phyloP scores from a whole-genome alignment of 225 moss, liverwort and hornwort species.

The Rhytidiadelphus loreus region DNA sequence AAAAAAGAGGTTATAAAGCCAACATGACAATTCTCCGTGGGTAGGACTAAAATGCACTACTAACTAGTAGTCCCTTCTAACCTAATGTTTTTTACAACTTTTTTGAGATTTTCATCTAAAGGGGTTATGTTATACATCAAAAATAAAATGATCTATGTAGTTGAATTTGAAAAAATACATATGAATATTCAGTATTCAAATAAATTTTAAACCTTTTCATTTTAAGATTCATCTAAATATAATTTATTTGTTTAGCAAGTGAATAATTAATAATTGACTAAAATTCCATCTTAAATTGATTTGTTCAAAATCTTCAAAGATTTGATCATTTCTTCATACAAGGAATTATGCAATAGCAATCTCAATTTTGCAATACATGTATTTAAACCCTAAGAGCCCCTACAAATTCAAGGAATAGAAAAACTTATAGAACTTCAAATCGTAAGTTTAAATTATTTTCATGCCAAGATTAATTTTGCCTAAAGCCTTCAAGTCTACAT shows the following conservation, averaged over 20 bases:
- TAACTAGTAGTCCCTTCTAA: too few species aligned
- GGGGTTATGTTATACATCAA: rapidly evolving
- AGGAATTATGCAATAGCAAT: neutral
- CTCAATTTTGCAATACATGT: neutral
- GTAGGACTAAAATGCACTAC: neutral
- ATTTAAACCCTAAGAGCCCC: rapidly evolving
- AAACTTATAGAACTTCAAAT: neutral
- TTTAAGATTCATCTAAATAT: neutral
- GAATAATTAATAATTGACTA: too few species aligned
- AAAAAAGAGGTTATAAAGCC: neutral
- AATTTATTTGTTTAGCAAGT: neutral
- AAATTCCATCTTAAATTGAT: neutral
- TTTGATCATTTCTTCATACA: neutral
- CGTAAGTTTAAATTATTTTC: rapidly evolving
- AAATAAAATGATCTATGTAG: neutral
- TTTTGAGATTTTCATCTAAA: neutral
- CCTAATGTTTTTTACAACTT: rapidly evolving
- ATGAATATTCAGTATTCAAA: neutral
- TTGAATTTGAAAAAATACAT: neutral
- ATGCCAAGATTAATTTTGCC: too few species aligned
- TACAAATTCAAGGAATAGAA: rapidly evolving
- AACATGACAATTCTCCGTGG: neutral
- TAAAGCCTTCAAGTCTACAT: neutral
- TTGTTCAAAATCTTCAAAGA: neutral
- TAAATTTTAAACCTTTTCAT: neutral